A percentile compares a stretch with the other conserved stretches of the same genome.
These are phyloP conservation scores for Gloeostereum incarnatum DNA, from an alignment of 768 basidiomycete species.

Conservation along the genomic window DNA sequence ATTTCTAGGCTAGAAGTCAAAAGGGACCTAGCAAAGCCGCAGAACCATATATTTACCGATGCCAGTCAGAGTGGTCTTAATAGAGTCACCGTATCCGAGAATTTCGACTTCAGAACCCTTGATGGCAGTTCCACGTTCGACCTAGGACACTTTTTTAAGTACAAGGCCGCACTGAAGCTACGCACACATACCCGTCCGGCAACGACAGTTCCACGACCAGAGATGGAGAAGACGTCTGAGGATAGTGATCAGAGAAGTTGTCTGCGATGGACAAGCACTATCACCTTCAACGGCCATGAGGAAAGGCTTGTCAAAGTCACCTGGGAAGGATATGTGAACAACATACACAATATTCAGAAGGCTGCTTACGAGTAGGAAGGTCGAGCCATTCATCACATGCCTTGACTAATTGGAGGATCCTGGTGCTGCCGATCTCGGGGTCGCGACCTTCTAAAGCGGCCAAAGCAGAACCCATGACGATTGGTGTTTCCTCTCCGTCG, in stretches of 20 bases:
- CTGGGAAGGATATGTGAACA: conserved; percentile 25
- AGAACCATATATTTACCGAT: conserved; percentile 55
- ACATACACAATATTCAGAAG: not conserved
- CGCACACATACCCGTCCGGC: conserved; percentile 73
- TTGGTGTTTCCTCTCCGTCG: conserved; percentile 97
- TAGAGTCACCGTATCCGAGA: conserved; percentile 67
- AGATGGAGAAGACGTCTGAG: conserved; percentile 88
- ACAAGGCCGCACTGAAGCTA: not conserved
- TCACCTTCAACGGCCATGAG: conserved; percentile 89
- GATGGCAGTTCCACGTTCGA: conserved; percentile 84
- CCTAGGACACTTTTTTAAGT: conserved; percentile 27
- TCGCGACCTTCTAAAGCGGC: conserved; percentile 88
- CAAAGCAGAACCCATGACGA: conserved; percentile 94
- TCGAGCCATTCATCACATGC: conserved; percentile 95
- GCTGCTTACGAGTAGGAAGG: conserved; percentile 71
- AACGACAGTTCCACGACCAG: conserved; percentile 96
- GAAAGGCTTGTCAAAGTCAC: conserved; percentile 97
- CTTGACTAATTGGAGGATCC: conserved; percentile 74
- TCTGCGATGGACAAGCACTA: conserved; percentile 4
- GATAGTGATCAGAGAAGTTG: not conserved
- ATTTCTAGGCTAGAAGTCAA: conserved; percentile 64
- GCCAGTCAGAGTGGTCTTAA: conserved; percentile 94
- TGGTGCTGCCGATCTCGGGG: conserved; percentile 67
- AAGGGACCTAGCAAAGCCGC: conserved; percentile 1
- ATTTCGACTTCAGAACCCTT: conserved; percentile 95